These are phyloP conservation scores for Eremothecium gossypii DNA, from an alignment of 1,139 yeast species.

Conservation along the genomic window DNA sequence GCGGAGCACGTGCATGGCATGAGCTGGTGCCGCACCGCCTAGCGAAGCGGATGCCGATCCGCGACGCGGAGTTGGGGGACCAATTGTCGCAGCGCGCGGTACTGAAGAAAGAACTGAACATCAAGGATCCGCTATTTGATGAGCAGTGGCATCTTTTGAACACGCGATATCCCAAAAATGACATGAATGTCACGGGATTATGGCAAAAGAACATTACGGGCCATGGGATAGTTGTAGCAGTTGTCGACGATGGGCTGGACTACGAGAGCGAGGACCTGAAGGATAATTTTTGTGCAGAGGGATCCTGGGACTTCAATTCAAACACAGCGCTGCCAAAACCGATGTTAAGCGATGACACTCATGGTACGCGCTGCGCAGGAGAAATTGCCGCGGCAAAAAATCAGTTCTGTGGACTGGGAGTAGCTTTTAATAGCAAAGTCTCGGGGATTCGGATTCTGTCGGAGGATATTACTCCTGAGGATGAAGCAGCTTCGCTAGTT, in stretches of 20 bases:
- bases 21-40: slow-evolving; percentile 42
- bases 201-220: slow-evolving; percentile 86
- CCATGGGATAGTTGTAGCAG: slow-evolving; percentile 68
- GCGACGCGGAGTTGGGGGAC: slow-evolving; percentile 13
- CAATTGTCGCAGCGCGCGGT: slow-evolving; percentile 14
- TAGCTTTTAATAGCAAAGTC: slow-evolving; percentile 78
- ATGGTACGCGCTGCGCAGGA: slow-evolving; percentile 98
- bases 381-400: slow-evolving; percentile 85
- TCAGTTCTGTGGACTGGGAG: slow-evolving; percentile 88
- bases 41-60: slow-evolving; percentile 38
- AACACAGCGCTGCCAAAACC: slow-evolving; percentile 73
- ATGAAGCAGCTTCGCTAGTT: slow-evolving; percentile 82
- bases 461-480: slow-evolving; percentile 69
- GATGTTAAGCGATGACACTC: slow-evolving; percentile 71
- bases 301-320: slow-evolving; percentile 87
- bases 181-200: slow-evolving; percentile 76
- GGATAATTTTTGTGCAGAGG: slow-evolving; percentile 63
- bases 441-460: slow-evolving; percentile 87
- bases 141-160: slow-evolving; percentile 90
- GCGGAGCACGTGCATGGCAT: slow-evolving; percentile 32
- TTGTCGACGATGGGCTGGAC: slow-evolving; percentile 93
- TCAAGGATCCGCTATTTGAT: slow-evolving; percentile 70
- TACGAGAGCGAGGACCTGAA: slow-evolving; percentile 63
- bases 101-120: slow-evolving; percentile 47
- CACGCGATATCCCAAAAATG: slow-evolving; percentile 63